phyloP scores from a whole-genome alignment of 1,139 yeast species.

The Suhomyces anneliseae region DNA sequence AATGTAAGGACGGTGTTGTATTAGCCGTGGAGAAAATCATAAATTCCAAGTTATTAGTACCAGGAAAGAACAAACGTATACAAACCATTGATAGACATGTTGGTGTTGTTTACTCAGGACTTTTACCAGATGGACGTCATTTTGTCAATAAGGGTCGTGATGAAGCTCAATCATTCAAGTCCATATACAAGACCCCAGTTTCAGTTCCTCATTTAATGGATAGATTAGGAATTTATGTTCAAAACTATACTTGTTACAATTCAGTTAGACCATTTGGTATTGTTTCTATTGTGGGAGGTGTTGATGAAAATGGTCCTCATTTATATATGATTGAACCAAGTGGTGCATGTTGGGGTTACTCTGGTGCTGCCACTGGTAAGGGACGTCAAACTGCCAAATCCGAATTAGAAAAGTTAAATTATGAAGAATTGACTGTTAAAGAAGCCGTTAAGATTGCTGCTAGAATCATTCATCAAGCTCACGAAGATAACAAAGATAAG shows the following conservation, averaged over 20 bases:
- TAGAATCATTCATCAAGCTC: constrained; percentile 86
- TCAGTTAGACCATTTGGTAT: constrained; percentile 98
- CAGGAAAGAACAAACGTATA: constrained; percentile 84
- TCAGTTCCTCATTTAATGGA: constrained; percentile 82
- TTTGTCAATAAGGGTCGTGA: constrained; percentile 90
- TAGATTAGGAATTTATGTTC: constrained; percentile 88
- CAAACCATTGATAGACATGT: constrained; percentile 92
- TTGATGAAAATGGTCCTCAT: constrained; percentile 86
- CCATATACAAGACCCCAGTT: constrained; percentile 73
- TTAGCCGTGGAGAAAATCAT: constrained; percentile 95
- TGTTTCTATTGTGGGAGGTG: constrained; percentile 89
- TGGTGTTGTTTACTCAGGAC: constrained; percentile 93
- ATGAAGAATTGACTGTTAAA: constrained; percentile 63
- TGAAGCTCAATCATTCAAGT: constrained; percentile 81
- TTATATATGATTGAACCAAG: constrained; percentile 97
- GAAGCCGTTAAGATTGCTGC: constrained; percentile 96
- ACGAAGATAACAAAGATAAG: constrained; percentile 96
- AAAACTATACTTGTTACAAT: constrained; percentile 92
- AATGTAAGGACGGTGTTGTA: constrained; percentile 89
- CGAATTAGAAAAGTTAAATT: constrained; percentile 87
- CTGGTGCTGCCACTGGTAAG: constrained; percentile 96
- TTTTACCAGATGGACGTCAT: constrained; percentile 95
- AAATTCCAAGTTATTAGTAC: constrained; percentile 82
- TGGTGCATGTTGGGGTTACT: constrained; percentile 96
- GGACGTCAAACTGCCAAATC: constrained; percentile 97